phyloP scores from a whole-genome alignment of 1,139 yeast genomes.

The Diutina neorugosa region DNA sequence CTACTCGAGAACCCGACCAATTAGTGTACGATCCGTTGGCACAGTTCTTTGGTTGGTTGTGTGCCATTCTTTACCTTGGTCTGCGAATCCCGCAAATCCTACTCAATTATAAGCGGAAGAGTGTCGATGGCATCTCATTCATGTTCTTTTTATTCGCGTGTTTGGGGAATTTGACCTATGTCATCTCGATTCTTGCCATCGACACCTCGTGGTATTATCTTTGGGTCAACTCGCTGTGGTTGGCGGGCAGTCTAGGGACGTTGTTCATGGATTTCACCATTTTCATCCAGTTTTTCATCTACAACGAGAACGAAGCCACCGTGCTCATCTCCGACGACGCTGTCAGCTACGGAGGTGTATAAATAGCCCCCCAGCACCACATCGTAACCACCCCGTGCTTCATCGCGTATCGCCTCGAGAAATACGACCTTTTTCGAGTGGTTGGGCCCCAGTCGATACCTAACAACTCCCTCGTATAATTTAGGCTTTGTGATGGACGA shows the following conservation, averaged over 20 bases:
- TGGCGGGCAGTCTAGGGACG: conserved; percentile 87
- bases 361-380: neutral
- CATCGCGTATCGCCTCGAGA: no score
- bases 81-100: conserved; percentile 84
- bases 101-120: conserved; percentile 70
- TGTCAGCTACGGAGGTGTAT: neutral
- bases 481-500: no score
- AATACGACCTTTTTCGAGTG: no score
- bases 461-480: no score
- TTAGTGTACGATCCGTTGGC: conserved; percentile 63
- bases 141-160: conserved; percentile 89
- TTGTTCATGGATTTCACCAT: conserved; percentile 72
- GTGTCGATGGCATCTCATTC: conserved; percentile 88
- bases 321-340: conserved; percentile 1
- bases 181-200: conserved; percentile 68
- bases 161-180: conserved; percentile 82
- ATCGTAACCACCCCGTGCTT: no score
- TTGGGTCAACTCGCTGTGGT: conserved; percentile 81
- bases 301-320: conserved; percentile 29
- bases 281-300: conserved; percentile 76
- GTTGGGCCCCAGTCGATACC: no score
- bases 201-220: conserved; percentile 60
- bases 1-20: conserved; percentile 21
- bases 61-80: conserved; percentile 77
- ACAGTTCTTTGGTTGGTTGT: conserved; percentile 83